Conservation (phyloP, 257 asterid species). For the Mitragyna speciosa region DNA sequence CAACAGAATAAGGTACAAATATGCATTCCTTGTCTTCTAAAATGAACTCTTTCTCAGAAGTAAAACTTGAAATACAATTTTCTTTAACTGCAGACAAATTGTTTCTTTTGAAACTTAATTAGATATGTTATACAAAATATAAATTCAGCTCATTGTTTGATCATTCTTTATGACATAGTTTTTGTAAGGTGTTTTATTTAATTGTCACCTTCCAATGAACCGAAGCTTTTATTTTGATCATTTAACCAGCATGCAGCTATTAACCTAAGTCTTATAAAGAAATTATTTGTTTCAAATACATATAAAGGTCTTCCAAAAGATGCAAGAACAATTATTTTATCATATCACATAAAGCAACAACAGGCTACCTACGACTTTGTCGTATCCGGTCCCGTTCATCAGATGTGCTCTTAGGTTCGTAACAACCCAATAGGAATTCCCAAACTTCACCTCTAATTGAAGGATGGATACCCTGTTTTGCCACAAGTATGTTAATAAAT, state of each 20-base stretch:
- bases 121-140: neutral
- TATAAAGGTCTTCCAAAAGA: neutral
- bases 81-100: neutral
- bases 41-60: neutral
- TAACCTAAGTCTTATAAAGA: neutral
- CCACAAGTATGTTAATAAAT: conserved; percentile 7
- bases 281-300: neutral
- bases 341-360: conserved; percentile 12
- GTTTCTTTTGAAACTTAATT: neutral
- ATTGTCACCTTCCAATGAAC: too few species aligned
- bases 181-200: neutral
- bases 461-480: conserved; percentile 86
- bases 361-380: conserved; percentile 62
- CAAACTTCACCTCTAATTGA: conserved; percentile 98
- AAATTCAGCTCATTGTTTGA: neutral
- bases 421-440: conserved; percentile 95
- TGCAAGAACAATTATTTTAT: neutral
- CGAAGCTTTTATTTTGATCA: neutral
- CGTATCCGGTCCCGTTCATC: conserved; percentile 81
- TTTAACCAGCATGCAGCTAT: neutral
- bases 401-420: conserved; percentile 78
- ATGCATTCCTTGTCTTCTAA: neutral
- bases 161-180: neutral
- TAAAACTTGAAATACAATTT: neutral
- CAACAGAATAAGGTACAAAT: neutral